Evolutionary conservation across 2,329 filamentous ascomycete genomes (phyloP), one percentile per base, ranked within the genome.

Genomic region (Scytalidium lignicola): DNA sequence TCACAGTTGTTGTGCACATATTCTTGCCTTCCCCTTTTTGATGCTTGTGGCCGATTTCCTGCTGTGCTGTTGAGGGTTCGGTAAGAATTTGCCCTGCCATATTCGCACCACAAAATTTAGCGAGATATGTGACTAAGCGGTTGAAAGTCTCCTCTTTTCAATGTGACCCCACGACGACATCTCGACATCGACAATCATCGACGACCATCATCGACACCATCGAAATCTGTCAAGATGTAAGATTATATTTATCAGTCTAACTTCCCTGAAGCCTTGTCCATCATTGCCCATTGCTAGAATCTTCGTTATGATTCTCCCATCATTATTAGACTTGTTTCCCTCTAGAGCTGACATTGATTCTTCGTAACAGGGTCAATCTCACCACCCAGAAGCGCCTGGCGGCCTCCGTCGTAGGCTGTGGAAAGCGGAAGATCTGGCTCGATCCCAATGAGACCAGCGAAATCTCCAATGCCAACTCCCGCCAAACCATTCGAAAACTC

Each of bases 371-470:
- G 93, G 91, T 96, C 88, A 97, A 97, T 76, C 88, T 99, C 78
- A 87, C 86, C 78, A 97, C 93, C 76, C 95, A 99, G 86, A 99
- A 99, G 88, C 92, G 95, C 81, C 91, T 99, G 71, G 93, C 93
- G 75, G 90, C 93, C 72, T 88, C 92, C 78, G 93, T 99, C 76
- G 89, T 96, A 75, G 90, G 90, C 83, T 95, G 90, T 82, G 93
- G 93, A 75, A 86, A 99, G 88, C 89, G 92, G 86, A 99, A 99
- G 89, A 95, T 99, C 80, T 99, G 93, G 93, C 91, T 99, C 74
- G 93, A 99, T 79, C 93, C 93, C 76, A 97, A 95, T 76, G 93
- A 99, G 83, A 85, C 91, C 79, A 93, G 79, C 83, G 93, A 99
- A 80, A 99, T 99, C 81, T 90, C 88, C 82, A 97, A 96, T 78